phyloP scores from a whole-genome alignment of 2,329 filamentous ascomycete genomes.

The Calonectria hawksworthii region DNA sequence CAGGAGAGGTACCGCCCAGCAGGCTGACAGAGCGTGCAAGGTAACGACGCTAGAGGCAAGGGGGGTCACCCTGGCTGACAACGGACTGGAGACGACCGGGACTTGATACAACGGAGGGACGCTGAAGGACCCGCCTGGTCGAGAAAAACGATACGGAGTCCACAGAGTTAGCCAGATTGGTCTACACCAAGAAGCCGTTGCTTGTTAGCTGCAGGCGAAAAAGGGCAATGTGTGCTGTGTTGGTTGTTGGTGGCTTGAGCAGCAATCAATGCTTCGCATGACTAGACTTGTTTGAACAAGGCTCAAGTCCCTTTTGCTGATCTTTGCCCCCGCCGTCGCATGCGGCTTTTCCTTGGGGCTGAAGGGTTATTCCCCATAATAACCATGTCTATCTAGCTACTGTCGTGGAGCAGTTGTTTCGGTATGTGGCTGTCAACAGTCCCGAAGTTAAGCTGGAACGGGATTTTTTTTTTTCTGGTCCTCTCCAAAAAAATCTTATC shows the following conservation, averaged over 20 bases:
- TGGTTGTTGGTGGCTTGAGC: constrained; percentile 15
- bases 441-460: neutral
- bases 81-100: neutral
- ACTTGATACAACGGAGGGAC: constrained; percentile 4
- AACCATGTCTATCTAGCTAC: neutral
- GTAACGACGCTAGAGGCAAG: constrained; percentile 3
- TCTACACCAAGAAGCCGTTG: neutral
- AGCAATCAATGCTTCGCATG: neutral
- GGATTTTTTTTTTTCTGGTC: neutral
- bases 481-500: neutral
- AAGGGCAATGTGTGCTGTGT: neutral
- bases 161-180: constrained; percentile 5
- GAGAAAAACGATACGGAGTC: constrained; percentile 3
- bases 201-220: neutral
- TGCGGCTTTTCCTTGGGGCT: neutral
- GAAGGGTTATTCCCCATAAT: neutral
- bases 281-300: neutral
- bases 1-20: neutral
- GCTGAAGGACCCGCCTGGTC: neutral
- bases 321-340: neutral
- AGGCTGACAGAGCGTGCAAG: neutral
- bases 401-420: neutral
- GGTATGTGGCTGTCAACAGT: constrained; percentile 7
- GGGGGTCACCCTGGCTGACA: constrained; percentile 8
- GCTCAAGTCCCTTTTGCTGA: neutral